Base-by-base conservation (phyloP, 2,329 filamentous ascomycete genomes). In the Diaporthe destruens region DNA sequence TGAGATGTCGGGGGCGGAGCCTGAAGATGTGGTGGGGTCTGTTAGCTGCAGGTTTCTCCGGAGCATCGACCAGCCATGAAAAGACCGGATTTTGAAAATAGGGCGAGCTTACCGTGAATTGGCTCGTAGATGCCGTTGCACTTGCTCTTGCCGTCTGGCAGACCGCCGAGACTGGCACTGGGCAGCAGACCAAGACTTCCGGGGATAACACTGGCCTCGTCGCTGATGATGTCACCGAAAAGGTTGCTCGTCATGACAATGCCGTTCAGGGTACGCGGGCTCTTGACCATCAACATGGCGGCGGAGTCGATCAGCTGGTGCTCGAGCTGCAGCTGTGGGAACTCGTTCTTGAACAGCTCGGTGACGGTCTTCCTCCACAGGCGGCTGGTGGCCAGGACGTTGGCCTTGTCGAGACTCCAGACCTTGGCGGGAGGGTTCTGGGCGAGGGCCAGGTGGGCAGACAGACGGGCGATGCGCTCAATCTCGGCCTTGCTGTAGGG, bases 231-330 rank as follows among this genome's bases (percentile, higher is more conserved):
- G 83, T 98, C 96, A 75, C 96, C 96, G 81, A 98, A 98, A 77
- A 98, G 82, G 83, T 98, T 99, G 86, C 92, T 95, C 16, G 95
- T 97, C 75, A 98, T 91, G 59, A 98, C 90, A 47, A 98, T 91
- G 69, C 96, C 96, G 81, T 98, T 98, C 69, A 98, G 87, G 29
- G 91, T 90, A 14, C 92, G 88, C 12, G 96, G 96, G 84, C 95
- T 96, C 91, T 97, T 98, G 80, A 98, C 90, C 93, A 98, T 94
- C 77, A 98, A 87, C 95, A 98, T 98, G 76, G 96, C 96, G n/a
- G 96, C 96, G 71, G 91, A 94, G 85, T 98, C 96, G 80, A 98
- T 98, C 66, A 98, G 89, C 82, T 98, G 95, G 82, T 98, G 96
- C 76, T 91, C 90, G 55, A 97, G 85, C 85, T 93, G 90, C 57